Evolutionary conservation across 495 filamentous ascomycete species (phyloP), one percentile per base, ranked within the genome.

Genomic region (Bombardia bombarda): DNA sequence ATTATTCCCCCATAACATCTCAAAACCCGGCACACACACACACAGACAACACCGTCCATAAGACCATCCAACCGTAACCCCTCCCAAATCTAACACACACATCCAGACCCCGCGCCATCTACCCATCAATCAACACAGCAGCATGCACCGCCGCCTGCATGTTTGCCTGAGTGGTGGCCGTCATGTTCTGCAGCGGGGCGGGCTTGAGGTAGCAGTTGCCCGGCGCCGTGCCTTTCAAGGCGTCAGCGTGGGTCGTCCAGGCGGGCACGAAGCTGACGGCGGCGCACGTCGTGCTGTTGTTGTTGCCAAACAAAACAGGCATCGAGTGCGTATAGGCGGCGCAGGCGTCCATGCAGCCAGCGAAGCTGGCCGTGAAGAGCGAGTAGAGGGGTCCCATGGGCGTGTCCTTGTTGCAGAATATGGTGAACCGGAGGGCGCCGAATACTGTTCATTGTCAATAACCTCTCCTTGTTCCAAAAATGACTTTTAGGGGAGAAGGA

Each of bases 121-220:
- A n/a, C n/a, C n/a, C n/a, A n/a, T n/a, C n/a, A n/a, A n/a, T n/a
- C n/a, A n/a, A n/a, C n/a, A n/a, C n/a, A n/a, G n/a, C n/a, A n/a
- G n/a, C n/a, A n/a, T n/a, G n/a, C n/a, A n/a, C n/a, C n/a, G n/a
- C n/a, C n/a, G n/a, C n/a, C n/a, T n/a, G n/a, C n/a, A n/a, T n/a
- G n/a, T n/a, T n/a, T n/a, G n/a, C n/a, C n/a, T n/a, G n/a, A n/a
- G n/a, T n/a, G n/a, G n/a, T n/a, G n/a, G n/a, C n/a, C n/a, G n/a
- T n/a, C n/a, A n/a, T n/a, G n/a, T n/a, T n/a, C n/a, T n/a, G n/a
- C 46, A 63, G 58, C 8, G 62, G 61, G 0, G 63, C 63, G 0
- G 62, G 56, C 41, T 72, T 70, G 18, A 72, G 53, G 44, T 69
- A 72, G 34, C 69, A 72, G 41, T 70, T 70, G 7, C 69, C 69